Evolutionary conservation across 495 filamentous ascomycete genomes (phyloP).

Genomic region (Aspergillus ellipticus): DNA sequence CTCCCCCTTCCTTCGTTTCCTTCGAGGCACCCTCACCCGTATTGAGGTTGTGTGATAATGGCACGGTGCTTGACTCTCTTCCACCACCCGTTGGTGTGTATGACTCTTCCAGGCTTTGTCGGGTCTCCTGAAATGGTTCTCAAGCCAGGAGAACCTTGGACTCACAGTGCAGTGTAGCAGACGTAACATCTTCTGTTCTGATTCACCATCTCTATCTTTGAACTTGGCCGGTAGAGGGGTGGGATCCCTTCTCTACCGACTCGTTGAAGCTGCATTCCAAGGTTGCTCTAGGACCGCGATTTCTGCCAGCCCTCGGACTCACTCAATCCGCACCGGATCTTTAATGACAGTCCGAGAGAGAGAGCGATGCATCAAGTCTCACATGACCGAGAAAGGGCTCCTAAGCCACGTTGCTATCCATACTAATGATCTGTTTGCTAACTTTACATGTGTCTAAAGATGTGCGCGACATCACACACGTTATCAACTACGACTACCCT

Average conservation of each 20-base stretch:
- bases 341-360: constrained; percentile 58
- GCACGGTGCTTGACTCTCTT: constrained; percentile 89
- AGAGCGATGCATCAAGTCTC: constrained; percentile 70
- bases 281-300: constrained; percentile 71
- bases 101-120: constrained; percentile 79
- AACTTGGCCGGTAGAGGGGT: constrained; percentile 69
- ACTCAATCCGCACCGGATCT: constrained; percentile 48
- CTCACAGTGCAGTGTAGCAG: constrained; percentile 72
- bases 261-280: constrained; percentile 64
- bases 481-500: constrained; percentile 99
- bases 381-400: constrained; percentile 58
- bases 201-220: constrained; percentile 73
- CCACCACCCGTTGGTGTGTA: constrained; percentile 65
- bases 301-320: constrained; percentile 54
- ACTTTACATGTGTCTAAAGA: constrained; percentile 73
- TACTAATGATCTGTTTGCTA: constrained; percentile 63
- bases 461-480: constrained; percentile 99
- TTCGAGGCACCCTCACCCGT: constrained; percentile 37
- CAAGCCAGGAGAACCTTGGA: constrained; percentile 77
- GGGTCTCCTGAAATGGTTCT: constrained; percentile 71
- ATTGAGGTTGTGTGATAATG: constrained; percentile 65
- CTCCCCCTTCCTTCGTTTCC: constrained; percentile 29
- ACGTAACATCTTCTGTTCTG: constrained; percentile 53
- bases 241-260: constrained; percentile 69
- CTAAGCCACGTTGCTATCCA: constrained; percentile 47